Percentiles rank a stretch among this genome's conserved stretches.
Conservation (phyloP, 768 basidiomycete genomes). For the Amanita polypyramis region DNA sequence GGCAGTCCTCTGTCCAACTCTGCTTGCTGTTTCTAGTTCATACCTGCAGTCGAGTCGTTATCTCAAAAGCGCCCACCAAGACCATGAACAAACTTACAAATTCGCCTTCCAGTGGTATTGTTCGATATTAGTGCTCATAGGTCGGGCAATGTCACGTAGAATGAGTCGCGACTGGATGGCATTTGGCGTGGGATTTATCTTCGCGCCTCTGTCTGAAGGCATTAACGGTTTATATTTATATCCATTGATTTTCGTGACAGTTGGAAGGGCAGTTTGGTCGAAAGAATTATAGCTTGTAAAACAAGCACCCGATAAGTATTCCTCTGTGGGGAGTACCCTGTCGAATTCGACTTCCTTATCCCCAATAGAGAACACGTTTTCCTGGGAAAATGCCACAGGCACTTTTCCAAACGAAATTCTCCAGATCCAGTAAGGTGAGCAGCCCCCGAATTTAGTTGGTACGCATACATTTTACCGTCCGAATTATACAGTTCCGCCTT, state of each 20-base stretch:
- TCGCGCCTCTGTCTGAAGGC: neutral
- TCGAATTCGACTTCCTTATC: constrained; percentile 63
- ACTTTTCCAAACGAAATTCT: constrained; percentile 47
- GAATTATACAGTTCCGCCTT: constrained; percentile 46
- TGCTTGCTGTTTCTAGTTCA: constrained; percentile 42
- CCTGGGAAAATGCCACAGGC: constrained; percentile 28
- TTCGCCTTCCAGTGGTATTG: constrained; percentile 57
- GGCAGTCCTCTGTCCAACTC: constrained; percentile 80
- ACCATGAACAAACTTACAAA: constrained; percentile 32
- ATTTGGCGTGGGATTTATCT: neutral
- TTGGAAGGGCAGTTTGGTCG: neutral
- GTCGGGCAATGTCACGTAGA: neutral
- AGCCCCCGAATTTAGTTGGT: neutral
- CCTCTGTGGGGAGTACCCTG: constrained; percentile 36
- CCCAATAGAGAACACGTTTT: constrained; percentile 26
- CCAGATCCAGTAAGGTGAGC: neutral
- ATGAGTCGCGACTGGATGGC: neutral
- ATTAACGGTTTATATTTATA: constrained; percentile 3
- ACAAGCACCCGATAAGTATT: constrained; percentile 56
- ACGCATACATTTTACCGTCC: constrained; percentile 54
- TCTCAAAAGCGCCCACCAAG: constrained; percentile 1
- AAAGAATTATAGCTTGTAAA: constrained; percentile 26
- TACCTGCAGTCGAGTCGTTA: neutral
- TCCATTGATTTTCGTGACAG: neutral
- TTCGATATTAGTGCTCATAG: constrained; percentile 10